Percentiles rank a stretch among this genome's conserved stretches.
These are phyloP conservation scores for Sporothrix schenckii DNA, from an alignment of 2,329 filamentous ascomycete species.

Conservation along the genomic window DNA sequence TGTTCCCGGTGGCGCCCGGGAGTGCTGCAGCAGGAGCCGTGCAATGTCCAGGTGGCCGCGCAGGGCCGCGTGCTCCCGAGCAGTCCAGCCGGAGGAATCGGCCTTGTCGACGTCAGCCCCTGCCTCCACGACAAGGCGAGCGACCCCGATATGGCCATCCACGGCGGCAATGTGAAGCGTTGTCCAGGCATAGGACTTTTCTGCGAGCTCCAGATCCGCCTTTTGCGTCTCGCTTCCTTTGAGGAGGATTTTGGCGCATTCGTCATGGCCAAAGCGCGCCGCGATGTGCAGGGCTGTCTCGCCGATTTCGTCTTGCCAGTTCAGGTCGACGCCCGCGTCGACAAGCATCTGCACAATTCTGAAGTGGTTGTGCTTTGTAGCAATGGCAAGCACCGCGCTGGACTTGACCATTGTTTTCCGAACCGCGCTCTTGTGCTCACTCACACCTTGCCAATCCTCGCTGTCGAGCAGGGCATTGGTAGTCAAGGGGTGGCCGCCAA, in stretches of 20 bases:
- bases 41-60: slow-evolving; percentile 86
- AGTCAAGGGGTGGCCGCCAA: slow-evolving; percentile 85
- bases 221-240: slow-evolving; percentile 68
- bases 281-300: slow-evolving; percentile 93
- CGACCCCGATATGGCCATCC: slow-evolving; percentile 77
- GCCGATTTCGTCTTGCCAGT: slow-evolving; percentile 86
- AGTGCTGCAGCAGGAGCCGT: slow-evolving; percentile 64
- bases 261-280: slow-evolving; percentile 80
- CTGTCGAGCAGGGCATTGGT: slow-evolving; percentile 79
- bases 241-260: slow-evolving; percentile 77
- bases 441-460: slow-evolving; percentile 72
- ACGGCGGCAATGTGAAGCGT: slow-evolving; percentile 92
- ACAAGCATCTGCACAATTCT: slow-evolving; percentile 85
- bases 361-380: slow-evolving; percentile 83
- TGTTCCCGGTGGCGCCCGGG: slow-evolving; percentile 39
- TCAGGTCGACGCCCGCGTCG: slow-evolving; percentile 86
- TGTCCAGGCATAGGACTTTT: slow-evolving; percentile 90
- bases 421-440: slow-evolving; percentile 63
- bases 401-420: slow-evolving; percentile 77
- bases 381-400: slow-evolving; percentile 82
- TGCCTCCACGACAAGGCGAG: slow-evolving; percentile 74
- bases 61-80: slow-evolving; percentile 88
- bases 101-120: slow-evolving; percentile 73
- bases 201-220: slow-evolving; percentile 64
- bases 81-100: slow-evolving; percentile 92